phyloP scores from a whole-genome alignment of 208 protist genomes.

The Leishmania arabica region DNA sequence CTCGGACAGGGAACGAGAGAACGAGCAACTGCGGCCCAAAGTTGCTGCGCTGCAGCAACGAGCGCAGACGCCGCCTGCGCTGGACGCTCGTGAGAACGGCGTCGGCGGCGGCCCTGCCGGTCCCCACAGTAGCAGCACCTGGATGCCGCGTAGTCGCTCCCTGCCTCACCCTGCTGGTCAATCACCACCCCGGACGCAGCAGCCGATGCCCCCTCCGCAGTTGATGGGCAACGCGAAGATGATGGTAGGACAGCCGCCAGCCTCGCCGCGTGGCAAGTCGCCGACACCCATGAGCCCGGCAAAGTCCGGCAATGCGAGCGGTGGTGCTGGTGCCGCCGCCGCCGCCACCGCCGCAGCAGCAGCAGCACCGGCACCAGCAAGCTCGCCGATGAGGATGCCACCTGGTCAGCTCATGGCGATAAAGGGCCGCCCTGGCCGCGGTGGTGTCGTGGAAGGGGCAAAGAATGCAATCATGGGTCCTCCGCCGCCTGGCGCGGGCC shows the following conservation, averaged over 20 bases:
- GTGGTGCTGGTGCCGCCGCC: background rate
- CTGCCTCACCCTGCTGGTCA: background rate
- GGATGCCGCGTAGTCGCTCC: slow-evolving; percentile 1
- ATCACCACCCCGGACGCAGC: slow-evolving; percentile 1
- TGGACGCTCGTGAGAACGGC: background rate
- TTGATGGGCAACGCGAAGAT: background rate
- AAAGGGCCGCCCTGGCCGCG: slow-evolving; percentile 1
- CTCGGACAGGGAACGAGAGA: background rate
- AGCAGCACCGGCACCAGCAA: background rate
- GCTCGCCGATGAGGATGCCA: background rate
- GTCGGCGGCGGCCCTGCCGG: background rate
- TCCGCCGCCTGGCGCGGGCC: background rate
- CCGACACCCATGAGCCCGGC: background rate
- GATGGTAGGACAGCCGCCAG: background rate
- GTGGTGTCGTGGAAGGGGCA: background rate
- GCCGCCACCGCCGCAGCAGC: background rate
- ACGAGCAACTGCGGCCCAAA: background rate
- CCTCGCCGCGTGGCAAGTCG: background rate
- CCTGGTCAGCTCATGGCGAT: slow-evolving; percentile 4
- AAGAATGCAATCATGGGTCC: background rate
- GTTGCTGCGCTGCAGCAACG: background rate
- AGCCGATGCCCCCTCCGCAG: background rate
- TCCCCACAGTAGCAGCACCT: slow-evolving; percentile 3
- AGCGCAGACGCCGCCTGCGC: background rate
- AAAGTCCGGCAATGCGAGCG: background rate